Conservation (phyloP, 495 filamentous ascomycete genomes). For the Emericellopsis terricola region DNA sequence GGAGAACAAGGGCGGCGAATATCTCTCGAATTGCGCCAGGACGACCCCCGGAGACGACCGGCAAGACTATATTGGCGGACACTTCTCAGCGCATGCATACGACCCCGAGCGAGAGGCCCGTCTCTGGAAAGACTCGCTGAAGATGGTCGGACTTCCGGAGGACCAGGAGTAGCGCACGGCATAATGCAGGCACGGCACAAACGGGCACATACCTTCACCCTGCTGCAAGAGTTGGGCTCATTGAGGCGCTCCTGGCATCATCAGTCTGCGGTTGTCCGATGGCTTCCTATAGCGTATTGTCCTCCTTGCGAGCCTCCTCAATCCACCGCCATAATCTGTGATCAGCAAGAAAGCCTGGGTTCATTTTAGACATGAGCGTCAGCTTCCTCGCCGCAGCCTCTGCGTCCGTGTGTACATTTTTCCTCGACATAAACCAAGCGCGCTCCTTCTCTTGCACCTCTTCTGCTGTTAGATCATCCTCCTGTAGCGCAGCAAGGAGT, state of each 20-base stretch:
- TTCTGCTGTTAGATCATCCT: not conserved
- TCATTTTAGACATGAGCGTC: slow-evolving; percentile 3
- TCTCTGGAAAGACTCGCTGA: slow-evolving; percentile 2
- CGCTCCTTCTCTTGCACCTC: not conserved
- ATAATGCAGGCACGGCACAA: no score
- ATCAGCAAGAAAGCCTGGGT: slow-evolving; percentile 1
- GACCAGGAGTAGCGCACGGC: slow-evolving; percentile 1
- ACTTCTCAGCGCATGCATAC: not conserved
- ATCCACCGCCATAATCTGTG: slow-evolving; percentile 2
- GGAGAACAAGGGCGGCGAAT: slow-evolving; percentile 10
- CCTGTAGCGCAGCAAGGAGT: not conserved
- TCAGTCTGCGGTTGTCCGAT: no score
- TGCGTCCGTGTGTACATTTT: not conserved
- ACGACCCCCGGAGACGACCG: slow-evolving; percentile 8
- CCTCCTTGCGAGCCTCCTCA: not conserved
- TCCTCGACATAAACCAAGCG: not conserved
- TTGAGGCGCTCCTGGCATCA: no score
- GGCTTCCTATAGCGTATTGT: not conserved
- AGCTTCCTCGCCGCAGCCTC: slow-evolving; percentile 1
- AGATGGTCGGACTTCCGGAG: slow-evolving; percentile 1
- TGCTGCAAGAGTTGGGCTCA: no score
- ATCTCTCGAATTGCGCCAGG: slow-evolving; percentile 1
- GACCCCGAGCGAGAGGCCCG: not conserved
- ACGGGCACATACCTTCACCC: no score
- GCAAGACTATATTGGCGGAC: slow-evolving; percentile 6